phyloP scores from a whole-genome alignment of 2,329 filamentous ascomycete genomes.

The Cordyceps cateniannulata region DNA sequence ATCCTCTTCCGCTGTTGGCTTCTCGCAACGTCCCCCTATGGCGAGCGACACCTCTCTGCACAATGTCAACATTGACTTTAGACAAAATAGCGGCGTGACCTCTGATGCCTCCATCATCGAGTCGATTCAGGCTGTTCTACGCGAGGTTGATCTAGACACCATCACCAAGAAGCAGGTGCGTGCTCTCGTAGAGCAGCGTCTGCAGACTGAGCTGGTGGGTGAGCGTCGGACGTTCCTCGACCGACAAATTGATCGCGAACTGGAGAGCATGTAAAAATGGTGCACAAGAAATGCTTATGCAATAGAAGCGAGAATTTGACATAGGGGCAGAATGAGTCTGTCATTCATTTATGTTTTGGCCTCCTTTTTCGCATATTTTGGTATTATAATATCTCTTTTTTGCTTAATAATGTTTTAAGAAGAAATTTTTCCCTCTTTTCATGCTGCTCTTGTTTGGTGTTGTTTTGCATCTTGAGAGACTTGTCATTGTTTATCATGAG shows the following conservation, averaged over 20 bases:
- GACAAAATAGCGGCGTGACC: conserved; percentile 55
- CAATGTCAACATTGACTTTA: conserved; percentile 53
- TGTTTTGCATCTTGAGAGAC: not conserved
- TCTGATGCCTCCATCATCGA: conserved; percentile 77
- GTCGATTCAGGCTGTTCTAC: conserved; percentile 73
- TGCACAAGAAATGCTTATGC: not conserved
- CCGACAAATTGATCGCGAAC: conserved; percentile 83
- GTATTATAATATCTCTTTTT: not conserved
- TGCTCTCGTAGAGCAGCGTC: conserved; percentile 83
- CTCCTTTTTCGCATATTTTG: not conserved
- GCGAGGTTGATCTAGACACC: conserved; percentile 89
- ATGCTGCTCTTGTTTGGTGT: not conserved
- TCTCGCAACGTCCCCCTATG: conserved; percentile 37
- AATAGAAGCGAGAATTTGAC: not conserved
- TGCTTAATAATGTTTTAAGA: conserved; percentile 2
- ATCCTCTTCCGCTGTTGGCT: conserved; percentile 42
- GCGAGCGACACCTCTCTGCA: conserved; percentile 42
- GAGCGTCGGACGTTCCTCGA: conserved; percentile 88
- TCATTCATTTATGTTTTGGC: not conserved
- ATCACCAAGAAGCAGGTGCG: conserved; percentile 97
- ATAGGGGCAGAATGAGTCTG: conserved; percentile 1
- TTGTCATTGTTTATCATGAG: not conserved
- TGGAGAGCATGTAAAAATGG: conserved; percentile 75
- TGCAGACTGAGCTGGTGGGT: conserved; percentile 82
- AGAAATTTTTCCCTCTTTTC: not conserved